Evolutionary conservation across 768 basidiomycete species (phyloP).

Genomic region (Termitomyces heimii): DNA sequence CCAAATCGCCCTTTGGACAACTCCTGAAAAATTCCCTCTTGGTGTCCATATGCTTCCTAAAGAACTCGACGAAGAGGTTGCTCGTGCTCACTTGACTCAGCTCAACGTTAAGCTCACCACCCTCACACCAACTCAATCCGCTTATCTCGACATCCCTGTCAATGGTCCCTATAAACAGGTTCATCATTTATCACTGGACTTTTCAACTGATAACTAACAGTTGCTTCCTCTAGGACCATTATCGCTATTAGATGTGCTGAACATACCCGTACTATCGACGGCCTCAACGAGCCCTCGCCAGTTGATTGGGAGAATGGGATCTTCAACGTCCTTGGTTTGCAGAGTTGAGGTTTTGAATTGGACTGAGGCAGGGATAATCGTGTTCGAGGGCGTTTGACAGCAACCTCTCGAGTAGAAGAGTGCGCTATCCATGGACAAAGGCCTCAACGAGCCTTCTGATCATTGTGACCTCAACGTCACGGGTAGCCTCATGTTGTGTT

Average conservation of each 20-base stretch:
- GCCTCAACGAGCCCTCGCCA: constrained; percentile 80
- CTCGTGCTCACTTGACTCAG: constrained; percentile 87
- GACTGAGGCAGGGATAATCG: constrained; percentile 32
- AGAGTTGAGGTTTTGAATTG: constrained; percentile 40
- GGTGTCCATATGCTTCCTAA: constrained; percentile 99
- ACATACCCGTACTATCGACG: constrained; percentile 35
- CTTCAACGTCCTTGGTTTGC: constrained; percentile 63
- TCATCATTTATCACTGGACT: constrained; percentile 13
- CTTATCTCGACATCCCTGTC: constrained; percentile 87
- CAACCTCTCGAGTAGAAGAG: constrained; percentile 9
- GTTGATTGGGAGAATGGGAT: constrained; percentile 50
- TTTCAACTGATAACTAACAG: not conserved
- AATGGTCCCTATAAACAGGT: constrained; percentile 63
- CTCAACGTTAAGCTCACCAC: constrained; percentile 92
- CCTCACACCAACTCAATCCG: constrained; percentile 66
- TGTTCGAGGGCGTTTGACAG: constrained; percentile 16
- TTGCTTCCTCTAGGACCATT: constrained; percentile 24
- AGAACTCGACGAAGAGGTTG: constrained; percentile 98
- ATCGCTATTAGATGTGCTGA: constrained; percentile 38
- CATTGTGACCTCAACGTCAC: constrained; percentile 11
- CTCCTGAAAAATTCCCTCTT: constrained; percentile 85
- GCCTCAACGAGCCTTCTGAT: constrained; percentile 51
- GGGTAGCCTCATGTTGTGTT: not conserved
- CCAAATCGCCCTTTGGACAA: constrained; percentile 97
- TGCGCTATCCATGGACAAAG: constrained; percentile 18